Evolutionary conservation across 2,329 filamentous ascomycete species (phyloP).

Genomic region (Penicillium sp.): DNA sequence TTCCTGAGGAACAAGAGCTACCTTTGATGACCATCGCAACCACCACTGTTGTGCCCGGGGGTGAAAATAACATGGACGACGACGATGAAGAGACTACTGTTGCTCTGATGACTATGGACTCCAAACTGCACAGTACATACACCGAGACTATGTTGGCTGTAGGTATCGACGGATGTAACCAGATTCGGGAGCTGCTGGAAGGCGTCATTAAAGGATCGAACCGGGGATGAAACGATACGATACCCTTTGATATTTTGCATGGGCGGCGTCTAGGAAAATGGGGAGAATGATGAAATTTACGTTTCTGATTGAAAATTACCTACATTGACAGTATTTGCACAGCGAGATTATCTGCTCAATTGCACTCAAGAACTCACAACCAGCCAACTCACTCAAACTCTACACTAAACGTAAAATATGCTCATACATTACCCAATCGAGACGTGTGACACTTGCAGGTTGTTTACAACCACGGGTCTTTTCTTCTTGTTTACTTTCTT

Average conservation of each 20-base stretch:
- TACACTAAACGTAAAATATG: slow-evolving; percentile 1
- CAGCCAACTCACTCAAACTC: background rate
- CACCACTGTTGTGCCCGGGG: slow-evolving; percentile 38
- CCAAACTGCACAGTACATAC: slow-evolving; percentile 73
- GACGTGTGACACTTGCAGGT: background rate
- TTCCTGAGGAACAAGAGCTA: slow-evolving; percentile 66
- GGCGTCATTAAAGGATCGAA: slow-evolving; percentile 65
- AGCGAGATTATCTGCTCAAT: slow-evolving; percentile 25
- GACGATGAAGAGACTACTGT: slow-evolving; percentile 58
- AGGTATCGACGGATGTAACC: slow-evolving; percentile 86
- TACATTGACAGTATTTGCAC: background rate
- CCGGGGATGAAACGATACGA: slow-evolving; percentile 11
- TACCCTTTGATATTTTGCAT: slow-evolving; percentile 12
- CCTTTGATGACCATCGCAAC: slow-evolving; percentile 87
- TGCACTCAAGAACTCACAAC: slow-evolving; percentile 7
- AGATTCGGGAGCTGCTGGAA: slow-evolving; percentile 79
- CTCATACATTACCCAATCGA: slow-evolving; percentile 2
- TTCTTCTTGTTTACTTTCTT: background rate
- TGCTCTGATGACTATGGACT: slow-evolving; percentile 80
- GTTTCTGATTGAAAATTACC: background rate
- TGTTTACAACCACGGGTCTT: background rate
- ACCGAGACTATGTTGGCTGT: slow-evolving; percentile 92
- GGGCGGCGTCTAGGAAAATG: slow-evolving; percentile 6
- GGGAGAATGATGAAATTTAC: background rate
- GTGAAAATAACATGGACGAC: slow-evolving; percentile 58